These are phyloP conservation scores for Calonectria henricotiae DNA, from an alignment of 2,329 filamentous ascomycete species.

Conservation along the genomic window DNA sequence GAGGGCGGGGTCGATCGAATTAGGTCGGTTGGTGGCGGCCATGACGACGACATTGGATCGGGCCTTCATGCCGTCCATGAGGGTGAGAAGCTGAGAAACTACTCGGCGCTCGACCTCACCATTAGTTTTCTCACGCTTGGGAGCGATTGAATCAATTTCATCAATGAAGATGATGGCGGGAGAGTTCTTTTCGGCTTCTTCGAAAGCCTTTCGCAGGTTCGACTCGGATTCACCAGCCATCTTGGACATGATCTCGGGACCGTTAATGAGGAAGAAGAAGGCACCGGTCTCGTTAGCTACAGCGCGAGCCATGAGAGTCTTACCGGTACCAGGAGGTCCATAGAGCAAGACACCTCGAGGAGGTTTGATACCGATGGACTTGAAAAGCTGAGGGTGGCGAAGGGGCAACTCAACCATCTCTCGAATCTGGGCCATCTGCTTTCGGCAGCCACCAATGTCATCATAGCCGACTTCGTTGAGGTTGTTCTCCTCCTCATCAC, in stretches of 20 bases:
- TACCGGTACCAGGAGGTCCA: conserved; percentile 98
- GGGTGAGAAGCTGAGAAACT: conserved; percentile 94
- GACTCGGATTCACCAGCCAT: conserved; percentile 99
- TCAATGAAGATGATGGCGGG: conserved; percentile 99
- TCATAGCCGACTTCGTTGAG: conserved; percentile 99
- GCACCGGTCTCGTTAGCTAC: conserved; percentile 99
- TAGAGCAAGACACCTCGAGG: conserved; percentile 97
- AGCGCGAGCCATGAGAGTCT: conserved; percentile 98
- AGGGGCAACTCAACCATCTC: conserved; percentile 98
- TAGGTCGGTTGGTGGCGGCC: conserved; percentile 98
- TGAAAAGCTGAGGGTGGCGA: conserved; percentile 98
- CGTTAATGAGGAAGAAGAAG: conserved; percentile 99
- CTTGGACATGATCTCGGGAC: conserved; percentile 99
- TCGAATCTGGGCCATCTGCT: conserved; percentile 99
- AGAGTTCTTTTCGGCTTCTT: conserved; percentile 99
- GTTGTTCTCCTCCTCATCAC: conserved; percentile 99
- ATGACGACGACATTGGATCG: conserved; percentile 99
- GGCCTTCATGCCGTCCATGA: conserved; percentile 99
- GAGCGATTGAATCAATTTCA: conserved; percentile 98
- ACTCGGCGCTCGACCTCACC: conserved; percentile 99
- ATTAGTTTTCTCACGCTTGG: conserved; percentile 99
- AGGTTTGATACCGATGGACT: conserved; percentile 99
- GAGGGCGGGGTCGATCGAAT: conserved; percentile 98
- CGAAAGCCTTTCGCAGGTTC: conserved; percentile 98
- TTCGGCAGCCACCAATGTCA: conserved; percentile 98